These are phyloP conservation scores for Wallacemonas sp. DNA, from an alignment of 208 protist species.

Conservation along the genomic window DNA sequence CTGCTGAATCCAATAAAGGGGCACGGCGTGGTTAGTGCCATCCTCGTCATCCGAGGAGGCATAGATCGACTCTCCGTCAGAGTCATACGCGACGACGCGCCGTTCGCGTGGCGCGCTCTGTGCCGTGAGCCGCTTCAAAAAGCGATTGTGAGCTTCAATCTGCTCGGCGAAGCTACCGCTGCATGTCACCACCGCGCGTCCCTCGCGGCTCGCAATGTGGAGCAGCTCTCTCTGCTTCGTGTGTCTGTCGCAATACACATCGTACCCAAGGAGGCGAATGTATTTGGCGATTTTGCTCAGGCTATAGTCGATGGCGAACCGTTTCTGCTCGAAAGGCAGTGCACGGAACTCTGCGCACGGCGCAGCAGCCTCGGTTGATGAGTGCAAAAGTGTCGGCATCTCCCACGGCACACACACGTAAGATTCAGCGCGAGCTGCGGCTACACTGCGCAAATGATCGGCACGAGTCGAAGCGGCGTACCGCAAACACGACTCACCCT, in stretches of 20 bases:
- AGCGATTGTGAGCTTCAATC: slow-evolving; percentile 42
- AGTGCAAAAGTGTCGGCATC: slow-evolving; percentile 4
- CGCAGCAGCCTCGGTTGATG: neutral
- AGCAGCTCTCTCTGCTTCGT: slow-evolving; percentile 43
- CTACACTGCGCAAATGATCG: too few relatives aligned
- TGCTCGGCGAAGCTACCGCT: slow-evolving; percentile 34
- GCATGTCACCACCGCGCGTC: slow-evolving; percentile 44
- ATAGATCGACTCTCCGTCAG: slow-evolving; percentile 73
- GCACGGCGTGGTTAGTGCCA: slow-evolving; percentile 16
- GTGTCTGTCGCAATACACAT: slow-evolving; percentile 45
- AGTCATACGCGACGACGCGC: slow-evolving; percentile 67
- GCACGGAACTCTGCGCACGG: neutral
- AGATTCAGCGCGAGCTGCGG: too few relatives aligned
- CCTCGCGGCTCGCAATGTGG: slow-evolving; percentile 22
- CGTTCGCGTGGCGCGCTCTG: neutral
- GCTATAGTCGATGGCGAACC: slow-evolving; percentile 78
- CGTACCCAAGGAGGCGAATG: slow-evolving; percentile 73
- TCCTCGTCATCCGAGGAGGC: slow-evolving; percentile 25
- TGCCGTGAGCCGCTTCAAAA: neutral
- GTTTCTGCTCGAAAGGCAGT: slow-evolving; percentile 9
- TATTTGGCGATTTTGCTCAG: slow-evolving; percentile 77
- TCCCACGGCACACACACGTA: too few relatives aligned
- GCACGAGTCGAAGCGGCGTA: too few relatives aligned
- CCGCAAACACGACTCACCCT: too few relatives aligned
- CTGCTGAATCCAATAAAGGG: slow-evolving; percentile 32